phyloP scores from a whole-genome alignment of 495 filamentous ascomycete genomes.

The Geopyxis carbonaria region DNA sequence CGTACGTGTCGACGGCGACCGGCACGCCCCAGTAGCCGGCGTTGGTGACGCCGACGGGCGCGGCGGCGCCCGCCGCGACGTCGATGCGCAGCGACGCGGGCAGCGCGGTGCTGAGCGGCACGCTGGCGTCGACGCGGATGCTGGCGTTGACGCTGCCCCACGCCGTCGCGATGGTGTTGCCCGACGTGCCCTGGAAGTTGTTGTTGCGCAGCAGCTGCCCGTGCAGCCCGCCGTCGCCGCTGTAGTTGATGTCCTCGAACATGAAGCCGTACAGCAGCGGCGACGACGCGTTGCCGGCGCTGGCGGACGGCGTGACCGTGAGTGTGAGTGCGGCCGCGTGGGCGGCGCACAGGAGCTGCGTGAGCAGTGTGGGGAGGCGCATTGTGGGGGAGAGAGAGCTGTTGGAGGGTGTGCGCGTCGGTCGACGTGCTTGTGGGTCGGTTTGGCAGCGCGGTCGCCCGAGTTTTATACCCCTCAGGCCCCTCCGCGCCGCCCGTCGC shows the following conservation, averaged over 20 bases:
- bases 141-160: conserved; percentile 31
- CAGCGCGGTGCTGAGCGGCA: conserved; percentile 32
- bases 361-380: too few species aligned
- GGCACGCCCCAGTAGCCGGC: conserved; percentile 78
- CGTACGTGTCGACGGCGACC: conserved; percentile 54
- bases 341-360: too few species aligned
- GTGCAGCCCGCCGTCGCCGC: conserved; percentile 43
- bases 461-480: too few species aligned
- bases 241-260: conserved; percentile 32
- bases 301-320: conserved; percentile 28
- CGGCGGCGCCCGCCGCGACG: conserved; percentile 22
- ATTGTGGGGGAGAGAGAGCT: too few species aligned
- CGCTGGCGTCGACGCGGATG: conserved; percentile 29
- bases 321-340: conserved; percentile 13
- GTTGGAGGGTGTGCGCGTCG: too few species aligned
- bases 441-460: too few species aligned
- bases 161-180: conserved; percentile 28
- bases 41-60: conserved; percentile 50
- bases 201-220: conserved; percentile 42
- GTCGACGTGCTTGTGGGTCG: too few species aligned
- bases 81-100: conserved; percentile 35
- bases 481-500: too few species aligned
- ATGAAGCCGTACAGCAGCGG: conserved; percentile 42
- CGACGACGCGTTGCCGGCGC: conserved; percentile 38
- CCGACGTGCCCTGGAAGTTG: conserved; percentile 38